Base-by-base conservation (phyloP, 148 eudicot genomes). In the Bassia scoparia region DNA sequence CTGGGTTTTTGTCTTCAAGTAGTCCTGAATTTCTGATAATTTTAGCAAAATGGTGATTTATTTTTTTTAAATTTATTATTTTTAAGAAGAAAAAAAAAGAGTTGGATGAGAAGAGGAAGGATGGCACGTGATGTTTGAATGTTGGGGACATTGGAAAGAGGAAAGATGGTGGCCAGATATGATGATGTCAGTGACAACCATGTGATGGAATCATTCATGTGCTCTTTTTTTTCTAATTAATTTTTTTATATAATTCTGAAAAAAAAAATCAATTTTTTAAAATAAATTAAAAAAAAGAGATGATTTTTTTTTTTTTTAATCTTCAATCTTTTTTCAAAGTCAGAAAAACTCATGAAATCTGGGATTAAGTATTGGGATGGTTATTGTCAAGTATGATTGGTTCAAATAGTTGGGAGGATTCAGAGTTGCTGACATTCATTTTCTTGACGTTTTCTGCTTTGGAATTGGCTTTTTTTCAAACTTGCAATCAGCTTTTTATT, bases 141-240 rank as follows among this genome's bases (percentile, higher is more conserved):
- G 82, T 82, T 87, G 81, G 90, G 83, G 80, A 85, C 90, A 87
- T 82, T 38, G 85, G 73, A 78, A 82, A 85, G 85, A 58, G 87
- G 83, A 70, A 83, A 69, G 59, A 79, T 82, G 77, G 86, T 84
- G 83, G 83, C 79, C 83, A 81, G 84, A 84, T 83, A 80, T 84
- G 89, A 86, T 86, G 92, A 86, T 86, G 91, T 88, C 91, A 86
- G 90, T 79, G 34, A 18, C 71, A 14, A 60, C 79, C 91, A 89
- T 83, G 90, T 87, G 89, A 80, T 70, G 74, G 83, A 72, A 87
- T 78, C 86, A 89, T 59, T 65, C 82, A 79, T 80, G 68, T 61
- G 59, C 81, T 74, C 70, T 61, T 68, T 64, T 61, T 43, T 41
- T 67, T 75, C 17, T 65, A 30, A 15, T 7, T 33, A 21, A 41